Evolutionary conservation across 2,329 filamentous ascomycete genomes (phyloP).

Genomic region (Nemania serpens): DNA sequence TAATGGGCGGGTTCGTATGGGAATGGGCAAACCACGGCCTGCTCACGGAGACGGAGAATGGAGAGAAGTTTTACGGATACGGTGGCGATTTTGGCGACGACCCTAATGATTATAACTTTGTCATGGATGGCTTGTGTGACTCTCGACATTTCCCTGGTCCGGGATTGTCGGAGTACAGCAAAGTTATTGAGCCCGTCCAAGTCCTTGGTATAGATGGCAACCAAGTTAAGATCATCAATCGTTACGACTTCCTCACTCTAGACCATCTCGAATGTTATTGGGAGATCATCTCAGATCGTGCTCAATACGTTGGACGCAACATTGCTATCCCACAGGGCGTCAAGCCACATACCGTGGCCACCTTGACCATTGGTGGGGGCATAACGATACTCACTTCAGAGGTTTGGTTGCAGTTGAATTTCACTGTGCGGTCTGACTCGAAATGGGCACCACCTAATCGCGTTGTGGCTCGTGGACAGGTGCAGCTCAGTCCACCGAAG

Average conservation of each 20-base stretch:
- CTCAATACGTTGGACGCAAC: slow-evolving; percentile 42
- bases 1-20: slow-evolving; percentile 70
- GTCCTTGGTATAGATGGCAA: slow-evolving; percentile 51
- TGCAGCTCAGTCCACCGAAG: slow-evolving; percentile 46
- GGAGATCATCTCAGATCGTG: slow-evolving; percentile 48
- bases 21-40: slow-evolving; percentile 66
- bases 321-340: slow-evolving; percentile 50
- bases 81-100: slow-evolving; percentile 66
- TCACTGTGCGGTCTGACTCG: slow-evolving; percentile 49
- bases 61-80: slow-evolving; percentile 58
- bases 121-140: slow-evolving; percentile 59
- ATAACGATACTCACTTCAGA: slow-evolving; percentile 42
- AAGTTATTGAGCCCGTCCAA: slow-evolving; percentile 63
- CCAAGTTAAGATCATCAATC: slow-evolving; percentile 54
- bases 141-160: slow-evolving; percentile 57
- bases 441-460: slow-evolving; percentile 59
- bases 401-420: slow-evolving; percentile 54
- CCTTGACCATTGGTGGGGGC: slow-evolving; percentile 42
- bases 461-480: slow-evolving; percentile 56
- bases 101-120: slow-evolving; percentile 64
- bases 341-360: slow-evolving; percentile 48
- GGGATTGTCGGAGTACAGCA: slow-evolving; percentile 59
- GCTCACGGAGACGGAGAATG: slow-evolving; percentile 48
- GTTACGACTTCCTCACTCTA: slow-evolving; percentile 58
- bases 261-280: slow-evolving; percentile 55